phyloP scores from a whole-genome alignment of 2,329 filamentous ascomycete genomes.

The Pestalotiopsis sp. region DNA sequence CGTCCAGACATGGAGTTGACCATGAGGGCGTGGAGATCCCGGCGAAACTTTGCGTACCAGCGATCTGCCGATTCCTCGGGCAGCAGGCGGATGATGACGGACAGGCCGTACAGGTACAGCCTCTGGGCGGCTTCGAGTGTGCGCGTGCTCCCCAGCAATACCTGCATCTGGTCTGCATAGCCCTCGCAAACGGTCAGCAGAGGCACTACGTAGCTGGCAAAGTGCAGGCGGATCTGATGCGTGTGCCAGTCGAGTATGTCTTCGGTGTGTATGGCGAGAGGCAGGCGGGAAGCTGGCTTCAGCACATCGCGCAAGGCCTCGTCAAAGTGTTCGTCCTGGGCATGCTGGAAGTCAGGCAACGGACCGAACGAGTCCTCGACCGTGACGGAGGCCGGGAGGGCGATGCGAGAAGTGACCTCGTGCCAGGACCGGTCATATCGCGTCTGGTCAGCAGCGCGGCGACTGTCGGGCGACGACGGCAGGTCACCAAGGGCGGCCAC shows the following conservation, averaged over 20 bases:
- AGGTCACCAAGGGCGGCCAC: constrained; percentile 17
- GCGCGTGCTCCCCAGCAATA: constrained; percentile 55
- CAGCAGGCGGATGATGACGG: constrained; percentile 52
- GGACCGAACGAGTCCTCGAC: constrained; percentile 58
- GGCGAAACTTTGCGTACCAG: constrained; percentile 54
- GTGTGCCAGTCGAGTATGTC: constrained; percentile 64
- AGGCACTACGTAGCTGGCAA: constrained; percentile 61
- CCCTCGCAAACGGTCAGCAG: constrained; percentile 51
- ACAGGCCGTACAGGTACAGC: constrained; percentile 59
- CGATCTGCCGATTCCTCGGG: constrained; percentile 38
- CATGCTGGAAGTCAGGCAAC: constrained; percentile 43
- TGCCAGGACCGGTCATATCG: constrained; percentile 67
- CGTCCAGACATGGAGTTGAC: constrained; percentile 62
- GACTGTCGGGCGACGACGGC: constrained; percentile 24
- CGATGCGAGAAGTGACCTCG: constrained; percentile 59
- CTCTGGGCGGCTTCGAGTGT: constrained; percentile 63
- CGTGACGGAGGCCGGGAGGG: constrained; percentile 57
- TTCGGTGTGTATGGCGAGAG: constrained; percentile 54
- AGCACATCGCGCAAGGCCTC: constrained; percentile 58
- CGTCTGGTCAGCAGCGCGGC: constrained; percentile 51
- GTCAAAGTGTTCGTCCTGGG: constrained; percentile 48
- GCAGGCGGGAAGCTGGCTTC: constrained; percentile 47
- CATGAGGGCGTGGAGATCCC: constrained; percentile 67
- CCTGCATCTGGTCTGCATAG: constrained; percentile 45
- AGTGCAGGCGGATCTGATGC: constrained; percentile 63